Conservation (phyloP, 1,284 basidiomycete genomes). For the Microbotryum intermedium region DNA sequence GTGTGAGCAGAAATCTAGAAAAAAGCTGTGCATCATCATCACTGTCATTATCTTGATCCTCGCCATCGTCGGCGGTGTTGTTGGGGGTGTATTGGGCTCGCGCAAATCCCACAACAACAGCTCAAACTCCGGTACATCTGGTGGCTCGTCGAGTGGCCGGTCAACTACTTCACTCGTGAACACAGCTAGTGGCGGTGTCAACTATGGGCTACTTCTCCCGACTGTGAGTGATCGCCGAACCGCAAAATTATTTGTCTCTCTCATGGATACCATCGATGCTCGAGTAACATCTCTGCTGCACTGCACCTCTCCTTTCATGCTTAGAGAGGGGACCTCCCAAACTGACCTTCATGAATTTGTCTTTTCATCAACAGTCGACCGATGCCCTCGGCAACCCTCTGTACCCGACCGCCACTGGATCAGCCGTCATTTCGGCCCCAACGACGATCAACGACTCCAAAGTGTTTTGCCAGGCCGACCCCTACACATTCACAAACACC, state of each 20-base stretch:
- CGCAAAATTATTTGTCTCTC: too few species aligned
- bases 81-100: constrained; percentile 66
- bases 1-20: neutral
- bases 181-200: constrained; percentile 33
- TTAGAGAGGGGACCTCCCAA: neutral
- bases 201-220: constrained; percentile 47
- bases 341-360: neutral
- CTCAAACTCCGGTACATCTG: constrained; percentile 35
- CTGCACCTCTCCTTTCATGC: neutral
- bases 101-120: constrained; percentile 46
- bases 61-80: constrained; percentile 63
- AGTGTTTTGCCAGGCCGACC: constrained; percentile 69
- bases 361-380: constrained; percentile 12
- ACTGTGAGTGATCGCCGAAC: constrained; percentile 44
- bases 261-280: constrained; percentile 41
- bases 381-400: constrained; percentile 33
- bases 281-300: too few species aligned
- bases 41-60: constrained; percentile 45
- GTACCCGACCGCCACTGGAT: constrained; percentile 53
- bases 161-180: constrained; percentile 36
- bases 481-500: constrained; percentile 36
- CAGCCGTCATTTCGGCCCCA: constrained; percentile 64
- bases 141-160: neutral
- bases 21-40: neutral
- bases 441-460: constrained; percentile 54